A percentile compares a stretch with the other conserved stretches of the same genome.
These are phyloP conservation scores for Anethum foeniculum DNA, from an alignment of 140 eudicot species.

Conservation along the genomic window DNA sequence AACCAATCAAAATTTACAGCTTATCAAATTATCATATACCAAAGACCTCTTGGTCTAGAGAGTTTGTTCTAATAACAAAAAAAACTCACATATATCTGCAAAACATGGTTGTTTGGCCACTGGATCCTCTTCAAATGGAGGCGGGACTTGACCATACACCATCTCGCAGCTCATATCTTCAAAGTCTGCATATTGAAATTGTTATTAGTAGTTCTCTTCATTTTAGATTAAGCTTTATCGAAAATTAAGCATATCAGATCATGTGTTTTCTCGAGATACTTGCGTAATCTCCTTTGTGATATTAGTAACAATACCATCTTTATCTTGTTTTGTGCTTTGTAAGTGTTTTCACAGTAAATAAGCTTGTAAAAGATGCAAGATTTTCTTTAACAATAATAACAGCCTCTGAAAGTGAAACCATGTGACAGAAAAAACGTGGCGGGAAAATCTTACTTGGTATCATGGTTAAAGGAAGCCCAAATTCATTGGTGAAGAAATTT, in stretches of 20 bases:
- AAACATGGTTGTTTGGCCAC: conserved; percentile 77
- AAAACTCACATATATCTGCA: conserved; percentile 59
- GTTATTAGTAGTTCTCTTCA: not conserved
- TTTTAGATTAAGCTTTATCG: not conserved
- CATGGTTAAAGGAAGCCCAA: conserved; percentile 97
- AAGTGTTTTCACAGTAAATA: not conserved
- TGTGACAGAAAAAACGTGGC: not conserved
- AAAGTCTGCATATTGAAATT: conserved; percentile 43
- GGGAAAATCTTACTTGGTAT: conserved; percentile 55
- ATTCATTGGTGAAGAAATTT: conserved; percentile 97
- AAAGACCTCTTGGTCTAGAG: not conserved
- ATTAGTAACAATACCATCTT: not conserved
- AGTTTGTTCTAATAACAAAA: not conserved
- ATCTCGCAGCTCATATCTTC: conserved; percentile 99
- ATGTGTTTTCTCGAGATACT: not conserved
- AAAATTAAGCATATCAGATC: not conserved
- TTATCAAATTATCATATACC: conserved; percentile 38
- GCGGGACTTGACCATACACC: conserved; percentile 94
- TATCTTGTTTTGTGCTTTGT: not conserved
- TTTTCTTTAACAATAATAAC: not conserved
- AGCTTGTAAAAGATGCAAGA: not conserved
- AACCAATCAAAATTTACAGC: not conserved
- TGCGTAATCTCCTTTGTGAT: not conserved
- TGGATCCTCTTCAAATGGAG: conserved; percentile 82
- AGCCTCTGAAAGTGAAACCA: not conserved